Evolutionary conservation across 768 basidiomycete genomes (phyloP), one percentile per base, ranked within the genome.

Genomic region (Vararia minispora): DNA sequence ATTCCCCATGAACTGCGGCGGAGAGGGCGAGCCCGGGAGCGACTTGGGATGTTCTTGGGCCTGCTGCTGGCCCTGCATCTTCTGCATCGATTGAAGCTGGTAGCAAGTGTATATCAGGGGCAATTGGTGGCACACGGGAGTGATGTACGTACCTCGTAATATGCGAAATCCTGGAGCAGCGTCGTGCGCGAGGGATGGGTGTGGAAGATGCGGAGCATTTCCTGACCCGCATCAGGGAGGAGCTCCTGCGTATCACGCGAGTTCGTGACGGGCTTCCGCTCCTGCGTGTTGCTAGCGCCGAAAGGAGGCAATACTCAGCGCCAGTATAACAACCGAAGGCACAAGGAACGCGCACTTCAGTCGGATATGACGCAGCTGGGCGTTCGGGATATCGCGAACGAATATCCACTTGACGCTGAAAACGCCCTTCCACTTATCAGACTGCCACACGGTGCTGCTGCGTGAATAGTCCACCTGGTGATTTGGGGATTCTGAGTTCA

Each of bases 341-440:
- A 38, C 6, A 40, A n/a, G n/a, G n/a, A n/a, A 36, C 24, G 48
- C 72, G 22, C 58, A 89, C 87, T 80, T 82, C 34, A 92, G 61
- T 46, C 86, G 79, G 54, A 95, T 92, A 58, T 94, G 90, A 33
- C 90, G 71, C 33, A 95, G 60, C 37, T 79, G 85, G 46, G 85
- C 74, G 52, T 92, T 92, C 18, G 89, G 90, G 35, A 90, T 90
- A 54, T 97, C 94, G 41, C 90, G 79, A 40, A 99, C 91, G 56
- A 90, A 98, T 46, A 98, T 79, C 95, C 95, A 98, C 40, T 82
- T 74, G 18, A 99, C 89, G 63, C 92, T 94, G 69, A 99, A 95
- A 37, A 98, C 89, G 17, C 95, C 95, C 60, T 99, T 98, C 95
- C 95, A 99, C 58, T 99, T 99, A 61, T 98, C 92, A 24, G 92